Conservation (phyloP, 202 grass and related monocot species). For the Musa balbisiana region DNA sequence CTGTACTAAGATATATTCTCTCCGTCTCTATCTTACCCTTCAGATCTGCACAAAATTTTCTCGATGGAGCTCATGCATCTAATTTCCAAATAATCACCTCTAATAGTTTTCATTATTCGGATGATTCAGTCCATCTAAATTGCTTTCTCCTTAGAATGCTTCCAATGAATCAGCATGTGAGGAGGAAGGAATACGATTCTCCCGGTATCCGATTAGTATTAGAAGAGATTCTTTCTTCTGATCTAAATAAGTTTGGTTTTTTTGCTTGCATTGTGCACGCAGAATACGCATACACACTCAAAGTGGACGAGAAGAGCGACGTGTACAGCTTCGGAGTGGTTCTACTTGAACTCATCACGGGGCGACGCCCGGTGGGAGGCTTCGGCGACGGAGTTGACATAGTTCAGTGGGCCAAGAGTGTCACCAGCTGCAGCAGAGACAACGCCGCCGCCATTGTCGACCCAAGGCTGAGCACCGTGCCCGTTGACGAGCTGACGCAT, state of each 20-base stretch:
- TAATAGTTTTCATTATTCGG: too few species aligned
- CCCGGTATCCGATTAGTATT: too few species aligned
- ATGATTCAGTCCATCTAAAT: too few species aligned
- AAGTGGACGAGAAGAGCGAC: slow-evolving; percentile 87
- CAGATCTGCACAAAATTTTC: too few species aligned
- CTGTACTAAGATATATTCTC: too few species aligned
- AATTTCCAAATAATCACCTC: too few species aligned
- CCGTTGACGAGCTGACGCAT: slow-evolving; percentile 58
- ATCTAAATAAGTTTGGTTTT: background rate
- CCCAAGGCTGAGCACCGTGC: slow-evolving; percentile 36
- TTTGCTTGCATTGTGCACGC: background rate
- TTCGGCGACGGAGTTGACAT: slow-evolving; percentile 90
- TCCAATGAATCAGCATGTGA: too few species aligned
- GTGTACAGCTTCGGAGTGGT: slow-evolving; percentile 93
- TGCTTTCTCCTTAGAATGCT: too few species aligned
- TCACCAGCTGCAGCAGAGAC: slow-evolving; percentile 49
- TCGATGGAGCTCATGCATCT: too few species aligned
- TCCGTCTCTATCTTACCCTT: too few species aligned
- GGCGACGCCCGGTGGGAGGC: slow-evolving; percentile 51
- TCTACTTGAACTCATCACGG: slow-evolving; percentile 74
- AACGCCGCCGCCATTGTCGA: slow-evolving; percentile 41
- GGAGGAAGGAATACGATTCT: too few species aligned
- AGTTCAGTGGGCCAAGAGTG: slow-evolving; percentile 72
- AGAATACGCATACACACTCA: slow-evolving; percentile 92
- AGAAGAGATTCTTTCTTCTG: too few species aligned